Conservation (phyloP, 352 stramenopile genomes). For the Elongisporangium undulatum region DNA sequence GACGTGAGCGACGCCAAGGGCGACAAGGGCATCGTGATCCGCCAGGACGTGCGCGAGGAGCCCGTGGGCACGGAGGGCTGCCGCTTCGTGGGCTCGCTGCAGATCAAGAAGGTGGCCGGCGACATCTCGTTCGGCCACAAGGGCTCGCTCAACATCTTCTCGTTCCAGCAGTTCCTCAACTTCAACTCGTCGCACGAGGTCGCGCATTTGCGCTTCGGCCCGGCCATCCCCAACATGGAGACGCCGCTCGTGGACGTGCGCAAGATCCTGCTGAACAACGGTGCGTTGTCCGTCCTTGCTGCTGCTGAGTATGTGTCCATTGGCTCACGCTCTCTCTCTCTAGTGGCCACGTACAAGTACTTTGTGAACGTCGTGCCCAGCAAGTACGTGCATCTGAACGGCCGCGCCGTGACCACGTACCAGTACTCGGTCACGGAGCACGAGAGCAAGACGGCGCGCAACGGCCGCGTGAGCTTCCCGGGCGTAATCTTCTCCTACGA, state of each 20-base stretch:
- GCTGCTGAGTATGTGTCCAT: slow-evolving; percentile 2
- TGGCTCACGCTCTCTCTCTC: not conserved
- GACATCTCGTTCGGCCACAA: slow-evolving; percentile 85
- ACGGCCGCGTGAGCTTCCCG: slow-evolving; percentile 65
- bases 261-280: slow-evolving; percentile 80
- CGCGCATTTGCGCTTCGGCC: slow-evolving; percentile 75
- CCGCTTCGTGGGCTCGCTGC: slow-evolving; percentile 59
- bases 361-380: slow-evolving; percentile 83
- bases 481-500: slow-evolving; percentile 88
- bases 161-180: slow-evolving; percentile 84
- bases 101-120: slow-evolving; percentile 79
- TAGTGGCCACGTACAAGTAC: slow-evolving; percentile 88
- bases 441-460: slow-evolving; percentile 38
- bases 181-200: slow-evolving; percentile 87
- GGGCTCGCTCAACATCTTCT: slow-evolving; percentile 83
- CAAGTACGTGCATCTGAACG: slow-evolving; percentile 81
- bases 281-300: slow-evolving; percentile 20
- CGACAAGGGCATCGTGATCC: slow-evolving; percentile 78
- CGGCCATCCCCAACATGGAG: slow-evolving; percentile 79
- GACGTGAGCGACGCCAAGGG: slow-evolving; percentile 85
- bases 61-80: slow-evolving; percentile 66
- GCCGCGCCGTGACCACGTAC: slow-evolving; percentile 61
- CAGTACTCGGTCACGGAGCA: slow-evolving; percentile 89
- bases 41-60: slow-evolving; percentile 56
- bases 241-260: slow-evolving; percentile 79